A percentile compares a stretch with the other conserved stretches of the same genome.
phyloP scores from a whole-genome alignment of 2,329 filamentous ascomycete species.

The Onygenales sp. region DNA sequence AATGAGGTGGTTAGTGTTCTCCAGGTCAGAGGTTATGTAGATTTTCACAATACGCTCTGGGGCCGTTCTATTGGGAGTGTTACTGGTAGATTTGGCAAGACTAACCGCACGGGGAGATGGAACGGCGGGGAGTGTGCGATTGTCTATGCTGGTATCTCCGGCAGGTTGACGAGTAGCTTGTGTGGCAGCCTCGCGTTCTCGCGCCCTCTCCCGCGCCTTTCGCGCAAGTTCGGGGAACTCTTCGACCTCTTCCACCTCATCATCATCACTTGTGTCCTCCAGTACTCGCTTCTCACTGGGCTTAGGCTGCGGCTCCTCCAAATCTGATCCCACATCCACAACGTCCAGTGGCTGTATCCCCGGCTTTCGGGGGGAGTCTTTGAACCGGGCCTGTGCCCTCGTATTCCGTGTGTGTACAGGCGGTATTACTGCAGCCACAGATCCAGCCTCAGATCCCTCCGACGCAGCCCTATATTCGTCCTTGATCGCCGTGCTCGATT shows the following conservation, averaged over 20 bases:
- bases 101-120: slow-evolving; percentile 9
- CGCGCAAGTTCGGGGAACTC: slow-evolving; percentile 34
- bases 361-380: not conserved
- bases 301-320: not conserved
- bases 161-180: no score
- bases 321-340: not conserved
- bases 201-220: slow-evolving; percentile 31
- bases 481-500: no score
- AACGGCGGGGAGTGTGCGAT: not conserved
- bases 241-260: slow-evolving; percentile 19
- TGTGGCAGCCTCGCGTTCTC: slow-evolving; percentile 4
- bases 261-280: slow-evolving; percentile 21
- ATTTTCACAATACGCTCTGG: slow-evolving; percentile 50
- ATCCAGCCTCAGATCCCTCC: no score
- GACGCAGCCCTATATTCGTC: no score
- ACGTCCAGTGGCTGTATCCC: not conserved
- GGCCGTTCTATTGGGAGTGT: slow-evolving; percentile 2
- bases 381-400: not conserved
- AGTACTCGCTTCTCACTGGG: not conserved
- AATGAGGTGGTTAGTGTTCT: slow-evolving; percentile 50
- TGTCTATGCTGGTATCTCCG: slow-evolving; percentile 3
- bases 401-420: not conserved
- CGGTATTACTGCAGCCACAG: no score
- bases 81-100: not conserved
- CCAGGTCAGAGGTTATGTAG: slow-evolving; percentile 59